Evolutionary conservation across 2,329 filamentous ascomycete species (phyloP).

Genomic region (Diaporthe ilicicola): DNA sequence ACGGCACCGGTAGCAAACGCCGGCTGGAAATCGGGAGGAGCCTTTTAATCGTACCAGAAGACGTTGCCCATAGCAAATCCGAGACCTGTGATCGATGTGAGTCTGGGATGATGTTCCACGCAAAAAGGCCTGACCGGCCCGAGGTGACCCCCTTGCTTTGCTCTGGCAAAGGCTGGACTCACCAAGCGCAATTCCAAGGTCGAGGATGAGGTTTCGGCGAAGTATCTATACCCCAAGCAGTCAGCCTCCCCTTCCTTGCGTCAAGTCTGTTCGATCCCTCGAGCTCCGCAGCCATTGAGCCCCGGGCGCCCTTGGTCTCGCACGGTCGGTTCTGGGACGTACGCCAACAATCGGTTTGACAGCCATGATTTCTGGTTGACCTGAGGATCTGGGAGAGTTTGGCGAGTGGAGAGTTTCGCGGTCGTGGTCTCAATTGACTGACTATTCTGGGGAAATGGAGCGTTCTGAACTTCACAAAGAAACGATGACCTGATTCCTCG

Average conservation of each 20-base stretch:
- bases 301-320: not conserved
- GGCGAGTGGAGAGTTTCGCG: conserved; percentile 31
- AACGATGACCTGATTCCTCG: conserved; percentile 33
- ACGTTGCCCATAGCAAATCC: conserved; percentile 63
- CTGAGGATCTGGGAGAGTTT: conserved; percentile 24
- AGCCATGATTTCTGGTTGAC: conserved; percentile 55
- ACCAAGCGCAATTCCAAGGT: conserved; percentile 65
- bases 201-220: conserved; percentile 65
- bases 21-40: not conserved
- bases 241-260: conserved; percentile 41
- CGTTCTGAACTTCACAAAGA: conserved; percentile 7
- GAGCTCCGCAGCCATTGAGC: not conserved
- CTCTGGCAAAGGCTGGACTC: conserved; percentile 42
- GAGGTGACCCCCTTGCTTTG: not conserved
- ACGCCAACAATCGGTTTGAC: conserved; percentile 68
- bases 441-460: conserved; percentile 19
- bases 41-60: conserved; percentile 60
- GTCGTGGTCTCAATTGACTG: conserved; percentile 25
- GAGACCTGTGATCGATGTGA: conserved; percentile 54
- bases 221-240: conserved; percentile 59
- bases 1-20: not conserved
- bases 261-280: conserved; percentile 5
- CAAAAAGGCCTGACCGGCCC: not conserved
- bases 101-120: conserved; percentile 34
- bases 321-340: conserved; percentile 47